These are phyloP conservation scores for Desmodesmus armatus DNA, from an alignment of 139 green algal species.

Conservation along the genomic window DNA sequence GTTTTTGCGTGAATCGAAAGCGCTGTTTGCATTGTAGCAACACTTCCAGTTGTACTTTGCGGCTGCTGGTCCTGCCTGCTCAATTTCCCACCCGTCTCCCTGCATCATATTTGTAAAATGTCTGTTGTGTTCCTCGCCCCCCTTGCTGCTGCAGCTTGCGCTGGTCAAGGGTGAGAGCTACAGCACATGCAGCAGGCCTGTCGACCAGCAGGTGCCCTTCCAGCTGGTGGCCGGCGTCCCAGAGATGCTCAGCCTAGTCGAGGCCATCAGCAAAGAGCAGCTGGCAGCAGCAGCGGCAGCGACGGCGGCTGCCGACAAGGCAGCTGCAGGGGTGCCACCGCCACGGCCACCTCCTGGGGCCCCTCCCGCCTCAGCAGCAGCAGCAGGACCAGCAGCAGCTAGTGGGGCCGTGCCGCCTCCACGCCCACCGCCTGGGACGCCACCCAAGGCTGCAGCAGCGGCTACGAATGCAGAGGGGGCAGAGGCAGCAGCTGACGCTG, in stretches of 20 bases:
- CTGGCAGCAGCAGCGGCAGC: constrained; percentile 24
- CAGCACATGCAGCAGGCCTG: constrained; percentile 6
- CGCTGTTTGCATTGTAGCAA: too few species aligned
- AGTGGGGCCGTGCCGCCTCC: background rate
- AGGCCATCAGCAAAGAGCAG: constrained; percentile 62
- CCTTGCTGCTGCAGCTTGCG: background rate
- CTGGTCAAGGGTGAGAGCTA: constrained; percentile 44
- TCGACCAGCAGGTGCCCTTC: constrained; percentile 37
- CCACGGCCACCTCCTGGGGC: background rate
- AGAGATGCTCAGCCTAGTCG: constrained; percentile 71
- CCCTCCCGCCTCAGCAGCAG: background rate
- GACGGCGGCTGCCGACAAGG: background rate
- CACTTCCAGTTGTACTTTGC: too few species aligned
- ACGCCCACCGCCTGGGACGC: too few species aligned
- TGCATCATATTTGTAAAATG: too few species aligned
- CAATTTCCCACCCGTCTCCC: too few species aligned
- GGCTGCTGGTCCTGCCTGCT: too few species aligned
- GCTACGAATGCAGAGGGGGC: background rate
- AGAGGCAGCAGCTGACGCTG: background rate
- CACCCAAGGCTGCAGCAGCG: constrained; percentile 1
- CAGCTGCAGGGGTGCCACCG: background rate
- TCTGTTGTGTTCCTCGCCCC: background rate
- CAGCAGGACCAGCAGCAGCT: background rate
- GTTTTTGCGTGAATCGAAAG: too few species aligned
- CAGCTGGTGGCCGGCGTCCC: constrained; percentile 57